Evolutionary conservation across 129 eudicot species (phyloP).

Genomic region (Pittosporum tobira): DNA sequence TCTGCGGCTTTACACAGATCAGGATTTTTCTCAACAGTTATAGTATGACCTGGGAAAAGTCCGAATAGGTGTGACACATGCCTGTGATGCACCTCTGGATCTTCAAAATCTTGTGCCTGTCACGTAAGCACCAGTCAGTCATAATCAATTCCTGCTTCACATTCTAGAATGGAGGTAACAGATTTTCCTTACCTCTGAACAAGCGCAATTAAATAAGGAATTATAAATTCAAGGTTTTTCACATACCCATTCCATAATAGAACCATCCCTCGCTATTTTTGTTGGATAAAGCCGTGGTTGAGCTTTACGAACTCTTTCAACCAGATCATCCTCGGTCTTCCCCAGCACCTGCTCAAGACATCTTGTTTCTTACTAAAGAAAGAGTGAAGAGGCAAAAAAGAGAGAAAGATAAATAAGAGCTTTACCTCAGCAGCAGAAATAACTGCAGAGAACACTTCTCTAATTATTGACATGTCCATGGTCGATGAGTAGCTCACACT

Average conservation of each 20-base stretch:
- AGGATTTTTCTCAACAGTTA: constrained; percentile 58
- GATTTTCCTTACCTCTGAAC: neutral
- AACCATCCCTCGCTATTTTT: constrained; percentile 67
- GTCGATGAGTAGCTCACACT: constrained; percentile 92
- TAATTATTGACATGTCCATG: constrained; percentile 80
- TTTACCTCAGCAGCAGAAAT: constrained; percentile 76
- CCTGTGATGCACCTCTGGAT: constrained; percentile 83
- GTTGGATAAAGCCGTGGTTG: constrained; percentile 58
- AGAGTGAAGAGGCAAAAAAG: neutral
- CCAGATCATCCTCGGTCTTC: constrained; percentile 40
- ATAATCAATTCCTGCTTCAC: neutral
- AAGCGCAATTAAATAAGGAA: neutral
- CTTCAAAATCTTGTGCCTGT: constrained; percentile 72
- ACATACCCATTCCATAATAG: constrained; percentile 86
- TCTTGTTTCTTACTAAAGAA: neutral
- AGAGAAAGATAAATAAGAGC: neutral
- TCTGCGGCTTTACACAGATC: constrained; percentile 81
- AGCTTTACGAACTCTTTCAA: constrained; percentile 59
- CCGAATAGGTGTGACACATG: constrained; percentile 86
- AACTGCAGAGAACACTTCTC: constrained; percentile 58
- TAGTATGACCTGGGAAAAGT: constrained; percentile 73
- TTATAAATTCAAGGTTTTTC: neutral
- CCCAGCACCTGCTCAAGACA: constrained; percentile 50
- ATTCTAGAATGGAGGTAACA: neutral
- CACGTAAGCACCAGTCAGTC: neutral